A percentile compares a stretch with the other conserved stretches of the same genome.
Evolutionary conservation across 164 flowering plant genomes (phyloP).

Genomic region (Liriodendron chinense): DNA sequence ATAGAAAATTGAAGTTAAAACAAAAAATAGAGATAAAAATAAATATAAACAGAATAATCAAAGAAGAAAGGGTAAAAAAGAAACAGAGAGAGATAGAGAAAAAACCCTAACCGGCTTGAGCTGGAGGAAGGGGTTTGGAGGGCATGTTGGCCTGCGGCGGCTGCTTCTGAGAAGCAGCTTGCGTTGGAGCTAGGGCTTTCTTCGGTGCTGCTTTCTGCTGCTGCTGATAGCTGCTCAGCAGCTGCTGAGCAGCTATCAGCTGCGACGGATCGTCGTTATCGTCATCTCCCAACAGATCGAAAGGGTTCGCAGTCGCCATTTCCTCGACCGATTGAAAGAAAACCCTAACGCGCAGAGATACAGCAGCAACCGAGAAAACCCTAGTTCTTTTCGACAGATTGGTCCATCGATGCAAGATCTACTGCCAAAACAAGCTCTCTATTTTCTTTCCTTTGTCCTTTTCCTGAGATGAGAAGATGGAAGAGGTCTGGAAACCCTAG

Average conservation of each 20-base stretch:
- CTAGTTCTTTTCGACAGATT: background rate
- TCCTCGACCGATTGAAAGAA: background rate
- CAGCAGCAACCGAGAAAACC: background rate
- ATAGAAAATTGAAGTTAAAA: background rate
- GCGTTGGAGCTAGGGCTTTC: slow-evolving; percentile 33
- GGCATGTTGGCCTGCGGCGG: slow-evolving; percentile 35
- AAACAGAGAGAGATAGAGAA: background rate
- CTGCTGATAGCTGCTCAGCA: slow-evolving; percentile 17
- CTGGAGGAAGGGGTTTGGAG: slow-evolving; percentile 69
- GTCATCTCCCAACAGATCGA: slow-evolving; percentile 72
- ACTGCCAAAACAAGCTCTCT: background rate
- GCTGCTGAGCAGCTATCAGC: slow-evolving; percentile 44
- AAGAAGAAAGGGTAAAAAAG: background rate
- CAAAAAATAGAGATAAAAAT: background rate
- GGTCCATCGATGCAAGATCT: background rate
- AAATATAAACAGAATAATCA: background rate
- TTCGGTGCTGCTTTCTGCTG: slow-evolving; percentile 29
- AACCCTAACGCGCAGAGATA: background rate
- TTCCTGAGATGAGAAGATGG: background rate
- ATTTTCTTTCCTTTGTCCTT: background rate
- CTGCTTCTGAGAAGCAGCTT: slow-evolving; percentile 17
- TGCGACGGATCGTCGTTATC: slow-evolving; percentile 70
- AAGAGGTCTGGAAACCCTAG: background rate
- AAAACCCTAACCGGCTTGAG: slow-evolving; percentile 62
- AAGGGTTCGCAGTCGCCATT: slow-evolving; percentile 47